Evolutionary conservation across 2,329 filamentous ascomycete species (phyloP), one percentile per base, ranked within the genome.

Genomic region (Pseudopithomyces maydicus): DNA sequence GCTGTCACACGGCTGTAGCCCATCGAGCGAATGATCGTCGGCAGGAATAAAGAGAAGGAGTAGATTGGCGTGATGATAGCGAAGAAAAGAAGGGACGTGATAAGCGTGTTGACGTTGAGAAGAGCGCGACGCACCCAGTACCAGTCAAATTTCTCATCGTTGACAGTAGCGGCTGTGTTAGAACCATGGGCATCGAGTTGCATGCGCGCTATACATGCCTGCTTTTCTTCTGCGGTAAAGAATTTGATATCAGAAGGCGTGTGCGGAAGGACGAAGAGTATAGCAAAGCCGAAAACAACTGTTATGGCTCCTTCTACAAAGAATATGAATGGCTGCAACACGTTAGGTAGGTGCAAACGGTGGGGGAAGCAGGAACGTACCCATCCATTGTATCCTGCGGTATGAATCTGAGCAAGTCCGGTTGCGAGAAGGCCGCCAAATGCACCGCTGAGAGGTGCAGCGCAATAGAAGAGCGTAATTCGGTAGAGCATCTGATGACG

Each of bases 261-360:
- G 57, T 85, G 82, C 1, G 83, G 83, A 2, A 85, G 75, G 1
- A 81, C 58, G 54, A 86, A 84, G 64, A 80, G 82, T 6, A 83
- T 75, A 2, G 73, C 66, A 3, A 81, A 64, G 6, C 82, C 83
- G 2, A 72, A 70, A 10, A 68, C 43, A 3, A 72, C 57, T 0
- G 69, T 74, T 7, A 67, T 61, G 0, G 61, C 67, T 3, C 72
- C 71, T 58, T 73, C 70, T 19, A 76, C 69, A 61, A 73, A 70
- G 64, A 71, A 76, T 43, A 70, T 70, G 58, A 70, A 76, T 0
- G 72, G 74, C 62, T 62, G 4, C 26, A 17, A 2, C 26, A 23
- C 2, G 52, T 61, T 14, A 58, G 53, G 17, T 2, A 10, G 26
- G 17, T 7, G 5, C 19, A 2, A 3, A 33, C n/a, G 26, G 8